Base-by-base conservation (phyloP, 306 rosid species). In the Cotoneaster glaucophyllus region DNA sequence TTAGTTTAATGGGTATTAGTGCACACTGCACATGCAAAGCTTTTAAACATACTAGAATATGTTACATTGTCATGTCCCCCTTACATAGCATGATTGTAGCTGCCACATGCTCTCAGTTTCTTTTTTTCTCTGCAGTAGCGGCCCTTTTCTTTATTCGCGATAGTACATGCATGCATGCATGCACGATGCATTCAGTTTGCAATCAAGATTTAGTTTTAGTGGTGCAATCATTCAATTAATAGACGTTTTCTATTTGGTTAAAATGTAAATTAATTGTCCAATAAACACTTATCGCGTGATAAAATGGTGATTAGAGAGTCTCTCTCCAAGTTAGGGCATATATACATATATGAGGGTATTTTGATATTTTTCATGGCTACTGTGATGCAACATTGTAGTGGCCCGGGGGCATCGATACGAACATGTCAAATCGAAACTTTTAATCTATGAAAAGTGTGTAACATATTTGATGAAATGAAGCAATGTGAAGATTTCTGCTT, bases 1-100 rank as follows among this genome's bases (percentile, higher is more conserved):
- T 8, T 24, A 61, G 69, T 54, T 57, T 64, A 80, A 82, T 75
- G 28, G 79, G 53, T 22, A 82, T 78, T 78, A 73, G 87, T 54
- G 5, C 84, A 84, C 83, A 79, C 50, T 44, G 82, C 96, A 88
- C 89, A 88, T 88, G 90, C 87, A 52, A 17, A 67, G 79, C 82
- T 82, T 82, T 84, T 86, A 80, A 77, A 75, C 78, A 83, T 81
- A 86, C 70, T 77, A 78, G 66, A 74, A 76, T 77, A 82, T 77
- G 76, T 72, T 56, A 67, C 66, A 79, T 78, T 64, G 79, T 78
- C 82, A 70, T 82, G 81, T 74, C 81, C 69, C 80, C 75, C 67
- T 74, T 65, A 43, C 67, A 43, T 44, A 57, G 85, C 82, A 77
- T 77, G 71, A 78, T 72, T 69, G 77, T 69, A 79, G 82, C 80